Conservation (phyloP, 768 basidiomycete genomes). For the Tephrocybe sp. region DNA sequence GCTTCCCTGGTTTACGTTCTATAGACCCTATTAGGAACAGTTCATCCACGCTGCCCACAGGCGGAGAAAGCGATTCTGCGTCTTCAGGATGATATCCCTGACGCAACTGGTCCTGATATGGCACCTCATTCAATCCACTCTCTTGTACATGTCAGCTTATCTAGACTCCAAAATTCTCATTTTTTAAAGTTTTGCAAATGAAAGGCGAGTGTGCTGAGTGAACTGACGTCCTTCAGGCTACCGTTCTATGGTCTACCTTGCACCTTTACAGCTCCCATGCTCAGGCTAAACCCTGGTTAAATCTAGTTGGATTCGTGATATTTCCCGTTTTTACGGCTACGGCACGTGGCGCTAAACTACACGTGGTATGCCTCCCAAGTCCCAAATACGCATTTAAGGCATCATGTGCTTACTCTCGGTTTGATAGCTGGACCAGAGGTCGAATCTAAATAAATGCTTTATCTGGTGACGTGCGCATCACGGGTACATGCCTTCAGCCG, state of each 20-base stretch:
- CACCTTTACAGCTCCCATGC: too few relatives aligned
- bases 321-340: not conserved
- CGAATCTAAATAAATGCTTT: not conserved
- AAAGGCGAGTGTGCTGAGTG: not conserved
- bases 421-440: not conserved
- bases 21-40: slow-evolving; percentile 65
- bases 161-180: slow-evolving; percentile 11
- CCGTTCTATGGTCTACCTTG: too few relatives aligned
- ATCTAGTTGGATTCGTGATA: too few relatives aligned
- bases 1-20: slow-evolving; percentile 12
- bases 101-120: slow-evolving; percentile 13
- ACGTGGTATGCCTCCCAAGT: slow-evolving; percentile 12
- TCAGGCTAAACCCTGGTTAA: too few relatives aligned
- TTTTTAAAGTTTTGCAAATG: slow-evolving; percentile 1
- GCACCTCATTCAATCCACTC: slow-evolving; percentile 12
- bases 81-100: slow-evolving; percentile 37
- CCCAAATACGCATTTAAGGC: not conserved
- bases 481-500: not conserved
- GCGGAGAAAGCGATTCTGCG: slow-evolving; percentile 65
- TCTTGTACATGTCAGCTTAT: slow-evolving; percentile 15
- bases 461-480: not conserved
- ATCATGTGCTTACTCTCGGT: slow-evolving; percentile 13
- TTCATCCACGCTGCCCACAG: slow-evolving; percentile 39
- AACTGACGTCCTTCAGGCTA: too few relatives aligned
- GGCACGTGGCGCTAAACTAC: slow-evolving; percentile 9